Percentiles rank a stretch among this genome's conserved stretches.
Evolutionary conservation across 495 filamentous ascomycete species (phyloP).

Genomic region (Penicillium cosmopolitanum): DNA sequence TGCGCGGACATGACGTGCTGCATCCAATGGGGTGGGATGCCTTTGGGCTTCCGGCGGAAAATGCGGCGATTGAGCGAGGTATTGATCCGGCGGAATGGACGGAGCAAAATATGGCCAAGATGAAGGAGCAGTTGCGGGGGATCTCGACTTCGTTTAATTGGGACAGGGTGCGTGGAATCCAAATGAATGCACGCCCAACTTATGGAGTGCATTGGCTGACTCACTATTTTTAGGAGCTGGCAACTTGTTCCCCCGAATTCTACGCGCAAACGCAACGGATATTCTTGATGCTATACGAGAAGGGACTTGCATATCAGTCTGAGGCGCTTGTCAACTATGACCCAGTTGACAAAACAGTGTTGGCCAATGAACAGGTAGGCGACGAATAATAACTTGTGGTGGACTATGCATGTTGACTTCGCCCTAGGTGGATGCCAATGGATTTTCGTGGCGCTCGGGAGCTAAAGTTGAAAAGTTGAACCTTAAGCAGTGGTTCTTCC

Average conservation of each 20-base stretch:
- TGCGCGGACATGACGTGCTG: constrained; percentile 76
- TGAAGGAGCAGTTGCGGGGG: constrained; percentile 77
- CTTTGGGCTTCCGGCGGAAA: constrained; percentile 88
- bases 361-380: constrained; percentile 78
- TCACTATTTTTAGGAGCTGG: constrained; percentile 64
- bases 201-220: not conserved
- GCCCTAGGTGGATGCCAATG: constrained; percentile 68
- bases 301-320: constrained; percentile 75
- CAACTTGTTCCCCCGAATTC: constrained; percentile 80
- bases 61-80: constrained; percentile 87
- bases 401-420: not conserved
- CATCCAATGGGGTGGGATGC: constrained; percentile 95
- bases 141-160: constrained; percentile 86
- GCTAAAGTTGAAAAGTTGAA: constrained; percentile 80
- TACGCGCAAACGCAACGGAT: constrained; percentile 88
- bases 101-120: constrained; percentile 71
- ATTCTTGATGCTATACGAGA: constrained; percentile 73
- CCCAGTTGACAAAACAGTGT: constrained; percentile 83
- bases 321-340: constrained; percentile 88
- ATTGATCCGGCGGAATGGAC: constrained; percentile 82
- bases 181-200: not conserved
- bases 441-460: constrained; percentile 84
- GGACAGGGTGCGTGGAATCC: constrained; percentile 63
- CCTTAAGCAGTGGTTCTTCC: constrained; percentile 89
- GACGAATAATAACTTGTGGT: not conserved